Conservation (phyloP, 331 rosid species). For the Rhamnella rubrinervis region DNA sequence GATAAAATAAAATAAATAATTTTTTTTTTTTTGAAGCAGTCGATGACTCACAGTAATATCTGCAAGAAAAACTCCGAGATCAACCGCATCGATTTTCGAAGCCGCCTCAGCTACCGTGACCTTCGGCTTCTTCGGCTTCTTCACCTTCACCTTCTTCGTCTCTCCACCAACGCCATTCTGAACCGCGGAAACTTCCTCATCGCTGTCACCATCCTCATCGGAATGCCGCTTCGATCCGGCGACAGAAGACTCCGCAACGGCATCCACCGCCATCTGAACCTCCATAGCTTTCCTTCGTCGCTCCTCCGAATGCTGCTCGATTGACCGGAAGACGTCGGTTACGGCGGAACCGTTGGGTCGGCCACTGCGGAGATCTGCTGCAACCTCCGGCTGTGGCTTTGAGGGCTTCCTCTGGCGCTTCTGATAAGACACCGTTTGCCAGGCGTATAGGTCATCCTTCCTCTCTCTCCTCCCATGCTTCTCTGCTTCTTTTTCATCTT, state of each 20-base stretch:
- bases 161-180: slow-evolving; percentile 35
- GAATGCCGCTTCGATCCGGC: slow-evolving; percentile 50
- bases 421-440: slow-evolving; percentile 62
- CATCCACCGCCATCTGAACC: slow-evolving; percentile 35
- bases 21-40: neutral
- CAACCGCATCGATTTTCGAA: slow-evolving; percentile 45
- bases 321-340: slow-evolving; percentile 39
- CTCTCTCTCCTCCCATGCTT: slow-evolving; percentile 7
- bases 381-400: slow-evolving; percentile 9
- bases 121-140: slow-evolving; percentile 58
- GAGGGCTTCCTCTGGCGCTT: slow-evolving; percentile 48
- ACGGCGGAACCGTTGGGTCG: slow-evolving; percentile 14
- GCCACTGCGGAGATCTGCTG: slow-evolving; percentile 14
- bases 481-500: slow-evolving; percentile 38
- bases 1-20: neutral
- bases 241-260: neutral
- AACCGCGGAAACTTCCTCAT: slow-evolving; percentile 27
- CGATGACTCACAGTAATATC: slow-evolving; percentile 51
- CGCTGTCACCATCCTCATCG: slow-evolving; percentile 31
- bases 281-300: slow-evolving; percentile 39
- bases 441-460: slow-evolving; percentile 21
- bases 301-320: slow-evolving; percentile 53
- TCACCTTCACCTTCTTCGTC: slow-evolving; percentile 48
- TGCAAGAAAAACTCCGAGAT: slow-evolving; percentile 50
- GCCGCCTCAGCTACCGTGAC: slow-evolving; percentile 64